Base-by-base conservation (phyloP, 805 yeast genomes). In the Candida koratica region DNA sequence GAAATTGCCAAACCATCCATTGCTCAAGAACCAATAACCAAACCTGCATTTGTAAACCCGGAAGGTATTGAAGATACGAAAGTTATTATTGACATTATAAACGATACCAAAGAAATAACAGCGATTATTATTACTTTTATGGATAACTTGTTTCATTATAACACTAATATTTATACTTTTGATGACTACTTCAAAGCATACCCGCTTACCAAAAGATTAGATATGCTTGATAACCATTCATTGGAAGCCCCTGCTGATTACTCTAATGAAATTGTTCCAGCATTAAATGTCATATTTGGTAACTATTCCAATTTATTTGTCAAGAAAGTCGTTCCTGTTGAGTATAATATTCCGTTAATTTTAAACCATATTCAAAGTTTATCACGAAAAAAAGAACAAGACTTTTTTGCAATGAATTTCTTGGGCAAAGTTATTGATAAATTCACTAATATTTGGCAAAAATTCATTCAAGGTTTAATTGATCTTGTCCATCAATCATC, bases 381-480 rank as follows among this genome's bases (percentile, higher is more conserved):
- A 39, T 46, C 32, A 33, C 56, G 25, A 37, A 73, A 45, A 52
- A 64, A 81, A 1, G 74, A 76, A 52, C 88, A 81, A 50, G 95
- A 84, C 44, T 85, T 71, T 46, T 52, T 67, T 25, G 59, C 73
- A 14, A 61, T 73, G 40, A 66, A 70, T 25, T 63, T 71, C 35
- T 62, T 81, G 42, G 66, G 64, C 20, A 75, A 74, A 41, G 45
- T 79, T 4, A 58, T 64, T n/a, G 77, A 76, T 18, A 74, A 73
- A 51, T 61, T 78, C 28, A 60, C 59, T 26, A 58, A 56, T 23
- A 62, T 65, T 12, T 86, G 95, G 95, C 59, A 60, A 13, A 74
- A 73, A 42, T 76, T 74, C 43, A 56, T 81, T 16, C 73, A 71
- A 12, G 60, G 58, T n/a, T 86, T 84, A 52, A 57, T 73, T 17